Evolutionary conservation across 2,329 filamentous ascomycete genomes (phyloP).

Genomic region (Epichloe scottii): DNA sequence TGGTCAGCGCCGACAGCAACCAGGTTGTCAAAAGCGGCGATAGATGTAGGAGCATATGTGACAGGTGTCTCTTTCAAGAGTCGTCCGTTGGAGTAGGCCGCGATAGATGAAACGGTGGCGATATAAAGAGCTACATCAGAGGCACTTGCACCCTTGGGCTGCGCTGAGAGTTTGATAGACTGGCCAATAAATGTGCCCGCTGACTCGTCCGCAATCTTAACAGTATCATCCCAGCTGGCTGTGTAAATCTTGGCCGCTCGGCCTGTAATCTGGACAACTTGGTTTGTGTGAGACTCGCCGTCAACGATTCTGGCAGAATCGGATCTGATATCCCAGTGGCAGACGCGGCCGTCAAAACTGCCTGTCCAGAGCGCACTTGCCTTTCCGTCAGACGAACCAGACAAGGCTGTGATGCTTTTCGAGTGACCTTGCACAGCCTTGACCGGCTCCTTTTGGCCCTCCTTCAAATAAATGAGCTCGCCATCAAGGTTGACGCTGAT

Average conservation of each 20-base stretch:
- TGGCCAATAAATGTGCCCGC: conserved; percentile 64
- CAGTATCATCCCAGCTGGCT: conserved; percentile 87
- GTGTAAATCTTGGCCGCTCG: conserved; percentile 58
- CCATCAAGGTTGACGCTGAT: conserved; percentile 83
- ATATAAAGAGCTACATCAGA: conserved; percentile 40
- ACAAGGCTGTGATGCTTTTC: conserved; percentile 74
- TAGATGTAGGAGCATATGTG: conserved; percentile 52
- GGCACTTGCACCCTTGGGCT: conserved; percentile 64
- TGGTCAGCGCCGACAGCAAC: conserved; percentile 68
- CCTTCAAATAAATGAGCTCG: conserved; percentile 76
- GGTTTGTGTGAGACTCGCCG: conserved; percentile 73
- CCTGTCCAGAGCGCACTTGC: conserved; percentile 68
- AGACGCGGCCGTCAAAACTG: conserved; percentile 81
- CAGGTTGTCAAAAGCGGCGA: conserved; percentile 53
- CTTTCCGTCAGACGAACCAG: conserved; percentile 32
- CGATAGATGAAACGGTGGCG: conserved; percentile 39
- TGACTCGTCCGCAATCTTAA: conserved; percentile 65
- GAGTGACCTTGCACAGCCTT: conserved; percentile 76
- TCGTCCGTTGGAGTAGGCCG: conserved; percentile 46
- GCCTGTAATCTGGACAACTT: conserved; percentile 64
- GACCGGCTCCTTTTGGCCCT: conserved; percentile 56
- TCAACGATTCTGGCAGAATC: conserved; percentile 61
- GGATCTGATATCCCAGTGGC: conserved; percentile 65
- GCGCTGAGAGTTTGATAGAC: conserved; percentile 55
- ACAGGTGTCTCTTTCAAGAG: conserved; percentile 47